Percentiles rank a stretch among this genome's conserved stretches.
Evolutionary conservation across 2,329 filamentous ascomycete species (phyloP).

Genomic region (Ascochyta pisi): DNA sequence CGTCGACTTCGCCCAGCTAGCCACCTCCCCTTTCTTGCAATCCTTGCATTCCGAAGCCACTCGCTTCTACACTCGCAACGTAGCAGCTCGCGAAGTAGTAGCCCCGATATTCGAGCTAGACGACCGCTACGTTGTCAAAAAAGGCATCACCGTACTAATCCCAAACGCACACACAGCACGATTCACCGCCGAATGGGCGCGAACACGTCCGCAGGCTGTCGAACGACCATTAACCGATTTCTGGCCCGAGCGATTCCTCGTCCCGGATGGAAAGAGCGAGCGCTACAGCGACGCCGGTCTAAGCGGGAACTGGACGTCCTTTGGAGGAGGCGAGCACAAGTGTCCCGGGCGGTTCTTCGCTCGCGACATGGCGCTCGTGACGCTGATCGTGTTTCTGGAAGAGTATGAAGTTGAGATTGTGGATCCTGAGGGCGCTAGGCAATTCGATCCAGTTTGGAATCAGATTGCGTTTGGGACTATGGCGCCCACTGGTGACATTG

Average conservation of each 20-base stretch:
- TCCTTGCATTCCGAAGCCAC: conserved; percentile 25
- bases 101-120: conserved; percentile 15
- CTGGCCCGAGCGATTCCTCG: conserved; percentile 25
- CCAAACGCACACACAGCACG: conserved; percentile 13
- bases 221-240: conserved; percentile 15
- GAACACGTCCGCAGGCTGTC: background rate
- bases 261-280: background rate
- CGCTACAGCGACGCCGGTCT: conserved; percentile 25
- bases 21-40: conserved; percentile 22
- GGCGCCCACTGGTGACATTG: background rate
- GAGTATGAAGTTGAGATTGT: background rate
- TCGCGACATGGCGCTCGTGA: conserved; percentile 22
- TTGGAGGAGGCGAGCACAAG: conserved; percentile 27
- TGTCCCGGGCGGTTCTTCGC: conserved; percentile 28
- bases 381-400: background rate
- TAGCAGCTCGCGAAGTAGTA: conserved; percentile 15
- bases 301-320: conserved; percentile 21
- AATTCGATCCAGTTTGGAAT: background rate
- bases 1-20: conserved; percentile 19
- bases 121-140: conserved; percentile 17
- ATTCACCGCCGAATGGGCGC: conserved; percentile 13
- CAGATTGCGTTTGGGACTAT: conserved; percentile 5
- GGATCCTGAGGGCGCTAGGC: background rate
- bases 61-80: conserved; percentile 16
- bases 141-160: conserved; percentile 22